Base-by-base conservation (phyloP, 306 rosid genomes). In the Pterocarpus santalinus region DNA sequence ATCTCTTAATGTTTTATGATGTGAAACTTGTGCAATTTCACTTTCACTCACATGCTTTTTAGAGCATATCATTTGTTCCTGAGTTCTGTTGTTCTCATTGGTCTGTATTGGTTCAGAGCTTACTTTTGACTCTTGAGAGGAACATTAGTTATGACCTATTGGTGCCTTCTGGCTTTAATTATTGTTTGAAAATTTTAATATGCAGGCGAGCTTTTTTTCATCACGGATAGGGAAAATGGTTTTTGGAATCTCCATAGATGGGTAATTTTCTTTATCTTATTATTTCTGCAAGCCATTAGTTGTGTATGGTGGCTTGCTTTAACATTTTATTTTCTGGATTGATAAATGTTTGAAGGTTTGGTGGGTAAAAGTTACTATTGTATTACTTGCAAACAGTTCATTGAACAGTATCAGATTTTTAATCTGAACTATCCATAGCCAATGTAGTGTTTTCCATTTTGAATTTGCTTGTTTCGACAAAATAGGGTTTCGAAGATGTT, bases 191-290 rank as follows among this genome's bases (percentile, higher is more conserved):
- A 72, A 41, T 77, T 76, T 75, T 79, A 90, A 71, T 65, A 44
- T 88, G 94, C 92, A 95, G 97, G 99, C 70, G 94, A 93, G 65
- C 89, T 95, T 10, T 93, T 87, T 84, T 93, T 95, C 81, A 83
- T 95, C 68, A 90, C 98, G 3, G 99, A 95, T 80, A 92, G 92
- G 62, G 79, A 75, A 61, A 85, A 79, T 88, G 99, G 99, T 38
- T 95, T 88, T 79, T 95, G 99, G 99, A 95, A 95, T 87, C 83
- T 95, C 76, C 88, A 91, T 82, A 93, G 90, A 92, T 95, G 99
- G 98, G 99, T 95, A 89, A 86, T 66, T 62, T 86, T 62, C 53
- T 28, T 74, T 13, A 41, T 43, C 63, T 16, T 32, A 28, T 8
- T 22, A 39, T 72, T 84, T 58, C 68, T 67, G n/a, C 70, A 38